Evolutionary conservation across 257 asterid species (phyloP), one percentile per base, ranked within the genome.

Genomic region (Mentha longifolia): DNA sequence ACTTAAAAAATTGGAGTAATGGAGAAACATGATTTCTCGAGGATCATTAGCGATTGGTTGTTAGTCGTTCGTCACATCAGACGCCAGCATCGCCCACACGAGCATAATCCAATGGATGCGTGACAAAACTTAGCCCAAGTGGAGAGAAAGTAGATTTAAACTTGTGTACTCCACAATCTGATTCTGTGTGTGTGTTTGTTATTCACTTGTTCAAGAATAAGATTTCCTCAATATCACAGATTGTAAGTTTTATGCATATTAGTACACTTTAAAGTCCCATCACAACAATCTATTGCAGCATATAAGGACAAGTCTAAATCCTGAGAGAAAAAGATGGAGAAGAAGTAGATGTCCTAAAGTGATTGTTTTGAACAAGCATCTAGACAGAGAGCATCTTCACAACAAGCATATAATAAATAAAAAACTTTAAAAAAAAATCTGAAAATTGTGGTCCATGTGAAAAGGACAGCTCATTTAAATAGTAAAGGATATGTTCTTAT

Each of bases 281-380:
- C 6, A 1, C 0, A 9, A 61, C 64, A 30, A 2, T 58, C 13
- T 31, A 25, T 25, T 5, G 60, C 60, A 20, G 35, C 60, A 9
- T 20, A 54, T 54, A 54, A 9, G 30, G 20, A n/a, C 9, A 20
- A 20, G 35, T 20, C n/a, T 10, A 9, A 22, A 55, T 55, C 41
- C 35, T 55, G 43, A 14, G 15, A 4, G 41, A 55, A 30, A 41
- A 54, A 15, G 15, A 75, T 35, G 39, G 39, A 35, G 39, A 7
- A 35, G 39, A 5, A 28, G 31, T 28, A 28, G 39, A 35, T 35
- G 39, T 35, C 39, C 39, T 35, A 35, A 35, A 35, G 39, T 35
- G 39, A 35, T 35, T 39, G 63, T 52, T 71, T 73, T 33, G 51
- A 33, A 19, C 31, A 58, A 69, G 83, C 72, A 78, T 81, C 76